These are phyloP conservation scores for Angomonas ambiguus DNA, from an alignment of 208 protist species.

Conservation along the genomic window DNA sequence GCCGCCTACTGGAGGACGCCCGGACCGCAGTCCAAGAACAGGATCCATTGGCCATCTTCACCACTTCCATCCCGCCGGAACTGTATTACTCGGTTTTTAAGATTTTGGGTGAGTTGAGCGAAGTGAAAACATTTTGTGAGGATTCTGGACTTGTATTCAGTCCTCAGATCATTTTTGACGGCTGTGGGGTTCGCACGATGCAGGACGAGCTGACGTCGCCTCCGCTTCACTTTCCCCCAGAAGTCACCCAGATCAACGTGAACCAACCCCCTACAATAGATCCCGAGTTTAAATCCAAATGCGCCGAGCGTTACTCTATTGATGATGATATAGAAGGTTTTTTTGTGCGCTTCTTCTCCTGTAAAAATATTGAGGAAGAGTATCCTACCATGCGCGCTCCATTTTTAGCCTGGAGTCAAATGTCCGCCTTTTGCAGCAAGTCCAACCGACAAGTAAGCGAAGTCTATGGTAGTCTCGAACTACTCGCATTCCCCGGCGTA, in stretches of 20 bases:
- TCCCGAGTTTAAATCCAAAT: conserved; percentile 31
- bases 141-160: conserved; percentile 24
- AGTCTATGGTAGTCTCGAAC: conserved; percentile 71
- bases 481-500: conserved; percentile 84
- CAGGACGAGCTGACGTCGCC: conserved; percentile 20
- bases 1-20: conserved; percentile 71
- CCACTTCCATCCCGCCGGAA: conserved; percentile 54
- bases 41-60: conserved; percentile 61
- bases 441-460: conserved; percentile 47
- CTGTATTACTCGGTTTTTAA: conserved; percentile 57
- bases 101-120: conserved; percentile 23
- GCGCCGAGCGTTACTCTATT: conserved; percentile 56
- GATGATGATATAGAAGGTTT: conserved; percentile 76
- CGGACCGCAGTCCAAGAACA: conserved; percentile 49
- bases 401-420: conserved; percentile 82
- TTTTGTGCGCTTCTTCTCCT: conserved; percentile 38
- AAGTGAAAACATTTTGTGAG: conserved; percentile 18
- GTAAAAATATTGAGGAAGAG: conserved; percentile 16
- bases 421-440: conserved; percentile 66
- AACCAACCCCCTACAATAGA: conserved; percentile 19
- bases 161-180: conserved; percentile 58
- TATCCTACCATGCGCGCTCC: conserved; percentile 66
- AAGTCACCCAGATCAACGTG: conserved; percentile 7
- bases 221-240: conserved; percentile 14
- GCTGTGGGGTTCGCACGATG: conserved; percentile 35